Conservation (phyloP, 106 monocot species). For the Dioscorea dumetorum region DNA sequence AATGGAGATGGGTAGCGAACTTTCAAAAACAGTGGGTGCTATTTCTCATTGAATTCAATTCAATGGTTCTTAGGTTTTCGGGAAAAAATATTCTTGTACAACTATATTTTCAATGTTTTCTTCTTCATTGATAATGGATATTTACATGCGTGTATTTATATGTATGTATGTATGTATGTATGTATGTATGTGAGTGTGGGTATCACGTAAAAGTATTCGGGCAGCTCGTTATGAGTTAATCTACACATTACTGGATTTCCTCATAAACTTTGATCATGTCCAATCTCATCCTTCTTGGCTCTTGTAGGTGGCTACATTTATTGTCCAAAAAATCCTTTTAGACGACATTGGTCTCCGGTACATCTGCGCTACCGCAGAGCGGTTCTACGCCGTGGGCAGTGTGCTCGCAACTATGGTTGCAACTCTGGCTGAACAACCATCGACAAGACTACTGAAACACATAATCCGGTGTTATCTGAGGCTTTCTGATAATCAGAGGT, state of each 20-base stretch:
- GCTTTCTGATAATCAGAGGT: conserved; percentile 92
- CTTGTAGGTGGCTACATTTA: conserved; percentile 88
- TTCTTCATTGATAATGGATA: too few relatives aligned
- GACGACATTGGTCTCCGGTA: conserved; percentile 89
- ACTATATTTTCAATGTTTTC: too few relatives aligned
- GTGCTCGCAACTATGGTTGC: conserved; percentile 94
- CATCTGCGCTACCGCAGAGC: conserved; percentile 90
- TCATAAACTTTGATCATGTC: too few relatives aligned
- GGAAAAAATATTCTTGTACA: too few relatives aligned
- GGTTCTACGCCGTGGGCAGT: conserved; percentile 91
- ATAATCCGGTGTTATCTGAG: conserved; percentile 96
- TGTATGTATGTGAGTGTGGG: too few relatives aligned
- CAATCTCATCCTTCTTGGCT: neutral
- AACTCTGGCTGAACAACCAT: conserved; percentile 84
- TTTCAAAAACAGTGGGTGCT: conserved; percentile 84
- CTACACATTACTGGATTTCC: too few relatives aligned
- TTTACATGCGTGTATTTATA: too few relatives aligned
- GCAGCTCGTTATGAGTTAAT: too few relatives aligned
- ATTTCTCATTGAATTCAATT: neutral
- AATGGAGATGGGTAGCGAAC: conserved; percentile 99
- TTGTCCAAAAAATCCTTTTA: conserved; percentile 89
- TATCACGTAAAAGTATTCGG: too few relatives aligned
- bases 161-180: too few relatives aligned
- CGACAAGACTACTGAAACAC: conserved; percentile 83
- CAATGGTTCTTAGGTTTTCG: too few relatives aligned